Evolutionary conservation across 2,329 filamentous ascomycete species (phyloP).

Genomic region (Plectosphaerella cucumerina): DNA sequence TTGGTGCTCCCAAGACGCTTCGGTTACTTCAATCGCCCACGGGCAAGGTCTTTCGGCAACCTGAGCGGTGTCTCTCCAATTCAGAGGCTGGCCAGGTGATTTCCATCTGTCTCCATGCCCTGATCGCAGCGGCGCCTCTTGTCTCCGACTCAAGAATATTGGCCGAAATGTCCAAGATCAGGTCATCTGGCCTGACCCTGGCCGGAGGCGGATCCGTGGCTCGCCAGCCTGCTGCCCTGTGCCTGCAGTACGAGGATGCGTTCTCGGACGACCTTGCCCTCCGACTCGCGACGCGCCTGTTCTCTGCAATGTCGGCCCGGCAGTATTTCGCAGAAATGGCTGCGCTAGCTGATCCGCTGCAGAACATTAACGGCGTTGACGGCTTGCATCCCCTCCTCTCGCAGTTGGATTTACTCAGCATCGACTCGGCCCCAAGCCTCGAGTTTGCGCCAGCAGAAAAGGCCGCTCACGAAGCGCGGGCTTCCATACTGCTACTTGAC

Average conservation of each 20-base stretch:
- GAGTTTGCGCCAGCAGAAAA: conserved; percentile 47
- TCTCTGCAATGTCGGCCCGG: conserved; percentile 51
- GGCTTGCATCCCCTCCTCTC: conserved; percentile 45
- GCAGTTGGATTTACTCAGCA: conserved; percentile 49
- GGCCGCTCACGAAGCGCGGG: conserved; percentile 51
- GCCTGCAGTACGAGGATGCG: conserved; percentile 58
- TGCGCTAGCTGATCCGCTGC: conserved; percentile 28
- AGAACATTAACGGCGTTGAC: conserved; percentile 27
- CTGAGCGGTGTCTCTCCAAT: conserved; percentile 35
- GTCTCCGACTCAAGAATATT: conserved; percentile 43
- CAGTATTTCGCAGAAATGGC: conserved; percentile 45
- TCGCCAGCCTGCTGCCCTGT: conserved; percentile 43
- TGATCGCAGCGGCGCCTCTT: conserved; percentile 54
- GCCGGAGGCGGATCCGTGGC: conserved; percentile 40
- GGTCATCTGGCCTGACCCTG: conserved; percentile 49
- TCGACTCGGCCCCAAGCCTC: conserved; percentile 38
- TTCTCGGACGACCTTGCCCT: conserved; percentile 59
- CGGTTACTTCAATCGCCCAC: conserved; percentile 34
- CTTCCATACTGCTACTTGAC: conserved; percentile 58
- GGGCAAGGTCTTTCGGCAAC: conserved; percentile 28
- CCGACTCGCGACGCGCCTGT: conserved; percentile 53
- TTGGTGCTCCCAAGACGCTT: conserved; percentile 46
- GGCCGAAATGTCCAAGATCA: conserved; percentile 56
- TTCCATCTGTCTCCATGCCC: conserved; percentile 59
- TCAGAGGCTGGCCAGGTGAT: conserved; percentile 48